Evolutionary conservation across 495 filamentous ascomycete species (phyloP), one percentile per base, ranked within the genome.

Genomic region (Aspergillus ostianus): DNA sequence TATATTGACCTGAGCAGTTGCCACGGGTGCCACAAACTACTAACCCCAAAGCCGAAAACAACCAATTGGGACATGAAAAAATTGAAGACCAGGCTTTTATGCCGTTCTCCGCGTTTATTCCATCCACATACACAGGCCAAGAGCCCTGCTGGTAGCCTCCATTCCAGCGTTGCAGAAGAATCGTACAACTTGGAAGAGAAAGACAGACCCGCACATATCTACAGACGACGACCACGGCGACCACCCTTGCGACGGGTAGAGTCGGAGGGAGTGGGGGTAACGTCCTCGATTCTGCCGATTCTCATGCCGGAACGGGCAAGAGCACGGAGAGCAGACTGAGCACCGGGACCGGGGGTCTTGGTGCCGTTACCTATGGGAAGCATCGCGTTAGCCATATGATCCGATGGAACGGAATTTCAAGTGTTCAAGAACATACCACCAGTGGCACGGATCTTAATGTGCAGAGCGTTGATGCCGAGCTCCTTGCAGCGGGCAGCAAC

Each of bases 201-300:
- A 62, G 56, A 64, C 55, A 65, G 27, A 62, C 62, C 60, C 61
- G 70, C 74, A 77, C 61, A 73, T 67, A 72, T 76, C 87, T 83
- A 98, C 77, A 99, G 87, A 93, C 94, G 93, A 80, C 94, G 94
- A 97, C 94, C 94, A 89, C 94, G 93, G 80, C 94, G 91, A 96
- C 94, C 94, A 82, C 94, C 94, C 89, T 99, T 99, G 79, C 93
- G 90, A 78, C 94, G 90, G 67, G 94, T 99, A 77, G 89, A 93
- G 82, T 99, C 94, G 76, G 94, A 98, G 65, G 94, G 94, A 41
- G 94, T 98, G 63, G 94, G 94, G 66, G 94, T 99, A 60, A 99
- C 94, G 79, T 99, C 94, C 88, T 99, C 94, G 71, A 99, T 99
- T 70, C 94, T 87, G 72, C 94, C 94, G 74, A 99, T 99, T 82